These are phyloP conservation scores for Rhododendron simsii DNA, from an alignment of 148 eudicot genomes.

Conservation along the genomic window DNA sequence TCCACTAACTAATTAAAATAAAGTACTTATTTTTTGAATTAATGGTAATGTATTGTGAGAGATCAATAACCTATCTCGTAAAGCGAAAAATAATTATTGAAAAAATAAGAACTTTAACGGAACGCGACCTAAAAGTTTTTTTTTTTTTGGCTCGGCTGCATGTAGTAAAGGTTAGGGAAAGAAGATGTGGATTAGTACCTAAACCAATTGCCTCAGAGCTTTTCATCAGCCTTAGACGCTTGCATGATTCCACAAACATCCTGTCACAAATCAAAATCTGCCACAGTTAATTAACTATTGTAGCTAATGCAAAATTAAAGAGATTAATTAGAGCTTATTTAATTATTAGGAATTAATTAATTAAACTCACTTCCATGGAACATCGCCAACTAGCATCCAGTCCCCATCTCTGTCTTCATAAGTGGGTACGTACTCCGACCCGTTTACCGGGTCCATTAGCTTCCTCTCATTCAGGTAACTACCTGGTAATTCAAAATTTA, in stretches of 20 bases:
- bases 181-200: slow-evolving; percentile 15
- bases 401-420: slow-evolving; percentile 26
- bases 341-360: background rate
- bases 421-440: slow-evolving; percentile 17
- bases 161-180: background rate
- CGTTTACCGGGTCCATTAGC: slow-evolving; percentile 18
- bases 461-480: slow-evolving; percentile 8
- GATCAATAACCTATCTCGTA: no score
- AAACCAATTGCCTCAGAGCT: slow-evolving; percentile 52
- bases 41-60: no score
- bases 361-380: slow-evolving; percentile 26
- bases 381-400: slow-evolving; percentile 29
- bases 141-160: no score
- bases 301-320: background rate
- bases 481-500: slow-evolving; percentile 6
- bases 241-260: slow-evolving; percentile 71
- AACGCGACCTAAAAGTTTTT: no score
- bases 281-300: background rate
- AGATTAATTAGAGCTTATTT: background rate
- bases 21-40: no score
- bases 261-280: slow-evolving; percentile 17
- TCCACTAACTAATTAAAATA: no score
- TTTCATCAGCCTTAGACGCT: slow-evolving; percentile 58
- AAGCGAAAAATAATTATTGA: no score
- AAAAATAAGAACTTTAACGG: no score